A percentile compares a stretch with the other conserved stretches of the same genome.
Conservation (phyloP, 192 early-diverging fungal genomes). For the Radiomyces spectabilis region DNA sequence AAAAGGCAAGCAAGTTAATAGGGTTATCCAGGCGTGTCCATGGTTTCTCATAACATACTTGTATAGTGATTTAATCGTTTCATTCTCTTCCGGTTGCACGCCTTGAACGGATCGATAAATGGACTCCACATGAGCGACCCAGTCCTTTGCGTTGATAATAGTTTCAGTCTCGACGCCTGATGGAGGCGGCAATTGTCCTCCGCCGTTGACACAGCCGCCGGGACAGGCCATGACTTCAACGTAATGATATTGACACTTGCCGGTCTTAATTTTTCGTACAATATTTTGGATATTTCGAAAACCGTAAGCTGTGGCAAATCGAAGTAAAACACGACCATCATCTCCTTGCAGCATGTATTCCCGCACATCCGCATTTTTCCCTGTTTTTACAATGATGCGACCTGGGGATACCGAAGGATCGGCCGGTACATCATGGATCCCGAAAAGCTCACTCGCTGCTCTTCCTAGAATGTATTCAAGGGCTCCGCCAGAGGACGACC, state of each 20-base stretch:
- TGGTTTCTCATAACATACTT: slow-evolving; percentile 22
- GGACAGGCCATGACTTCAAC: slow-evolving; percentile 98
- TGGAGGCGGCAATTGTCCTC: slow-evolving; percentile 78
- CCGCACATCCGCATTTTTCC: slow-evolving; percentile 77
- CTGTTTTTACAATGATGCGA: slow-evolving; percentile 55
- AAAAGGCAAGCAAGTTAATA: slow-evolving; percentile 1
- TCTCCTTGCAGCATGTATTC: slow-evolving; percentile 51
- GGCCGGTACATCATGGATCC: slow-evolving; percentile 47
- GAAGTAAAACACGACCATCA: slow-evolving; percentile 48
- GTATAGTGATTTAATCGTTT: slow-evolving; percentile 52
- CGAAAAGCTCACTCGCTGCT: slow-evolving; percentile 75
- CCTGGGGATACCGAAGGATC: slow-evolving; percentile 32
- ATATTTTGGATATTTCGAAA: slow-evolving; percentile 98
- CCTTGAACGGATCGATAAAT: slow-evolving; percentile 50
- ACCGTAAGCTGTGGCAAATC: slow-evolving; percentile 87
- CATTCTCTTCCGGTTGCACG: slow-evolving; percentile 61
- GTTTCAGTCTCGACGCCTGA: slow-evolving; percentile 33
- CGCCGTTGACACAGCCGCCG: slow-evolving; percentile 94
- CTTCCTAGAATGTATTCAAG: slow-evolving; percentile 82
- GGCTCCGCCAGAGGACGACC: slow-evolving; percentile 87
- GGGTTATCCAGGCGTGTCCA: neutral
- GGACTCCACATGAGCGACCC: slow-evolving; percentile 62
- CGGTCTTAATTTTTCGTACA: slow-evolving; percentile 89
- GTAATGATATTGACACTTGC: slow-evolving; percentile 74
- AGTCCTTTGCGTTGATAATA: slow-evolving; percentile 50